Conservation (phyloP, 139 green algal genomes). For the Mychonastes homosphaera region DNA sequence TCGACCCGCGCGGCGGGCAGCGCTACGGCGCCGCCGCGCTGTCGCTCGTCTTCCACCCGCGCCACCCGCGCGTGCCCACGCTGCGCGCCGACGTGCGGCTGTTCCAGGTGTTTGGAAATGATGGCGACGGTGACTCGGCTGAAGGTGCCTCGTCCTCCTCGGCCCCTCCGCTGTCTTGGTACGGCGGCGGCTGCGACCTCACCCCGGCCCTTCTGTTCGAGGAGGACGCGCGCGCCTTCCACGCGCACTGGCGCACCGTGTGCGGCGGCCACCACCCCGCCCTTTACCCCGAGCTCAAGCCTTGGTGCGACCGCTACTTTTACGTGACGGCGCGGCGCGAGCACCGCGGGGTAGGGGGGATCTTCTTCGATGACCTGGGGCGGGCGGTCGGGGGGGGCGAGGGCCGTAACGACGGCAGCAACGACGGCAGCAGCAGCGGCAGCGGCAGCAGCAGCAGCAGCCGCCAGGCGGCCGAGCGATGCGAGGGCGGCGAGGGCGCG, state of each 20-base stretch:
- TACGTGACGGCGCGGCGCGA: conserved; percentile 87
- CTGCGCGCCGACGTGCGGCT: conserved; percentile 85
- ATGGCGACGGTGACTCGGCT: background rate
- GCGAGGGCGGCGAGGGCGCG: no score
- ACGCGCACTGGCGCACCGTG: conserved; percentile 63
- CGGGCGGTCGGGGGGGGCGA: no score
- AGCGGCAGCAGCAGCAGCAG: background rate
- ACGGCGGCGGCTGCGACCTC: conserved; percentile 89
- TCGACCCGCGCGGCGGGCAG: conserved; percentile 63
- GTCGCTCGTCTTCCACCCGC: conserved; percentile 86
- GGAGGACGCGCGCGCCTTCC: conserved; percentile 66
- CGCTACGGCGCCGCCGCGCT: conserved; percentile 80
- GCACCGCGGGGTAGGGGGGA: conserved; percentile 85
- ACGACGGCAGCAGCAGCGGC: background rate
- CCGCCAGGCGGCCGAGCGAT: no score
- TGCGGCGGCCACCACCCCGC: conserved; percentile 63
- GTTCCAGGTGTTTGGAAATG: conserved; percentile 60
- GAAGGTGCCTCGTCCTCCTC: background rate
- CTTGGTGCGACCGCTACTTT: conserved; percentile 95
- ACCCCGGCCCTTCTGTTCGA: conserved; percentile 84
- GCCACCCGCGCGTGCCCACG: conserved; percentile 81
- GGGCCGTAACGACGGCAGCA: no score
- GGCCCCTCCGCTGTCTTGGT: conserved; percentile 51
- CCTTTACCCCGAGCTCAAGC: conserved; percentile 79
- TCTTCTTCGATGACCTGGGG: conserved; percentile 95